phyloP scores from a whole-genome alignment of 257 asterid genomes.

The Sherardia arvensis region DNA sequence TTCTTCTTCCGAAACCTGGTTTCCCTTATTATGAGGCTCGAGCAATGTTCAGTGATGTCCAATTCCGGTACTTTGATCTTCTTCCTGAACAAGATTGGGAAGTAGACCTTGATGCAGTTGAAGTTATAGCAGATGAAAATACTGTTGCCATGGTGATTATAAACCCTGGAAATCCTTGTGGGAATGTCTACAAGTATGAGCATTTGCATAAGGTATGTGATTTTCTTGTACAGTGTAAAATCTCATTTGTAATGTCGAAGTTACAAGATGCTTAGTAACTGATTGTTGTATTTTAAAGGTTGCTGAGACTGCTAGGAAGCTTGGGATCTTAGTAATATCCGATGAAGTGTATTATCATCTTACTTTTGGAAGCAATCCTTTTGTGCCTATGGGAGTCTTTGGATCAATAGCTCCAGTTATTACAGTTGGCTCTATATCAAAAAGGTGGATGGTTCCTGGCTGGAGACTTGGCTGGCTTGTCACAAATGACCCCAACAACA shows the following conservation, averaged over 20 bases:
- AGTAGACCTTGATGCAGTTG: slow-evolving; percentile 61
- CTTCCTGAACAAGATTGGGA: slow-evolving; percentile 77
- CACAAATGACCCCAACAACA: slow-evolving; percentile 51
- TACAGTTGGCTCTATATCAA: slow-evolving; percentile 73
- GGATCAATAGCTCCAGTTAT: slow-evolving; percentile 65
- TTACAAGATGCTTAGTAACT: neutral
- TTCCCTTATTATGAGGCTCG: slow-evolving; percentile 64
- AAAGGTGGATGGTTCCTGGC: slow-evolving; percentile 87
- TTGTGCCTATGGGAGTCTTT: slow-evolving; percentile 84
- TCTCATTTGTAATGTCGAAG: neutral
- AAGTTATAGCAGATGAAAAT: slow-evolving; percentile 60
- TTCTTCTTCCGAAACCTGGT: slow-evolving; percentile 81
- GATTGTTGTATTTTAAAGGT: slow-evolving; percentile 28
- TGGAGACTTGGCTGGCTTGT: slow-evolving; percentile 89
- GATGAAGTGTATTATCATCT: slow-evolving; percentile 87
- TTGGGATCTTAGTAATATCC: slow-evolving; percentile 70
- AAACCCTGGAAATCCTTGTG: slow-evolving; percentile 96
- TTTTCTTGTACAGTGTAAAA: neutral
- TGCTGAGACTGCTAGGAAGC: slow-evolving; percentile 74
- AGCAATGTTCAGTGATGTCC: slow-evolving; percentile 38
- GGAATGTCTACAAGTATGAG: slow-evolving; percentile 62
- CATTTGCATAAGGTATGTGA: slow-evolving; percentile 66
- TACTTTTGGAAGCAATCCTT: slow-evolving; percentile 58
- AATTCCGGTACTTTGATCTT: slow-evolving; percentile 71
- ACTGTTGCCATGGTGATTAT: slow-evolving; percentile 82